phyloP scores from a whole-genome alignment of 164 flowering plant species.

The Tetrastigma voinierianum region DNA sequence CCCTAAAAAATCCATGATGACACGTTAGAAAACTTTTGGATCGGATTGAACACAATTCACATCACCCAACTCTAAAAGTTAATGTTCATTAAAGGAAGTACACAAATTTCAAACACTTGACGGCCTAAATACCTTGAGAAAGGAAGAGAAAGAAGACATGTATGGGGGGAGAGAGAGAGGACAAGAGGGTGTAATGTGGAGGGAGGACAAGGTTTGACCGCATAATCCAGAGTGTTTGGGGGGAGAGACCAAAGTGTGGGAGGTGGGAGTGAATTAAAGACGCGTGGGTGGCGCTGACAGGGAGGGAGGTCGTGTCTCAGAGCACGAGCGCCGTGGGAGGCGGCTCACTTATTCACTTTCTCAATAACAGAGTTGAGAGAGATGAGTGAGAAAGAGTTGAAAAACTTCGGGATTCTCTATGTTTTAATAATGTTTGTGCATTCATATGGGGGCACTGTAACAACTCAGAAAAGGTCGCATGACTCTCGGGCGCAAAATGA shows the following conservation, averaged over 20 bases:
- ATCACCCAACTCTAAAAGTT: no score
- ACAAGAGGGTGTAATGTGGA: neutral
- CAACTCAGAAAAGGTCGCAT: conserved; percentile 9
- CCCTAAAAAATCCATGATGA: no score
- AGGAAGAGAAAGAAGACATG: neutral
- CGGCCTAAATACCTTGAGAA: no score
- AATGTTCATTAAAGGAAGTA: no score
- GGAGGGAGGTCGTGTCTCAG: neutral
- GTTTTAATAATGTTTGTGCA: no score
- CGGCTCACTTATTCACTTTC: neutral
- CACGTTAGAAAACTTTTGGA: no score
- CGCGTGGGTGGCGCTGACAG: conserved; percentile 47
- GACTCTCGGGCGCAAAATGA: conserved; percentile 20
- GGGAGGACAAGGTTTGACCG: conserved; percentile 18
- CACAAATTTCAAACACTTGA: no score
- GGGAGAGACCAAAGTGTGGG: neutral
- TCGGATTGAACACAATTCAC: no score
- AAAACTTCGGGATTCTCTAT: no score
- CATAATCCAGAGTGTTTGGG: conserved; percentile 20
- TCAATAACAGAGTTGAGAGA: neutral
- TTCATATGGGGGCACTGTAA: neutral
- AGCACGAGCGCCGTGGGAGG: conserved; percentile 23
- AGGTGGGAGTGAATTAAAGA: conserved; percentile 6
- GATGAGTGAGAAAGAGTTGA: no score
- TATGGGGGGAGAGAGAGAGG: neutral